phyloP scores from a whole-genome alignment of 371 early-diverging fungal species.

The Mortierella sp. region DNA sequence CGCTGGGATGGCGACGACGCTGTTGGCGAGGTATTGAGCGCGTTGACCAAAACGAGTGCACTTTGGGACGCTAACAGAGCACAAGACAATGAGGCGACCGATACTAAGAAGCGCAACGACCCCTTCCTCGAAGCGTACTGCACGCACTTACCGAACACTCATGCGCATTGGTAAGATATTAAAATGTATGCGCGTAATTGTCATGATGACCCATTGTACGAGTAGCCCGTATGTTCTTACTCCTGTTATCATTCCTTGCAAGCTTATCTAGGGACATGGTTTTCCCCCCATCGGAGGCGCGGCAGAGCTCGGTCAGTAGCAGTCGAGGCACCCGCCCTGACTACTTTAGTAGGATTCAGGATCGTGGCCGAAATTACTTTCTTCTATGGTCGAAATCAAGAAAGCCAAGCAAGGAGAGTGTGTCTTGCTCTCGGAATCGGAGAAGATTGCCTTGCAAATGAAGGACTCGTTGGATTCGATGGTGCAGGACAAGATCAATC shows the following conservation, averaged over 20 bases:
- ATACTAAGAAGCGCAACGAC: constrained; percentile 14
- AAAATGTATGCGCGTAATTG: background rate
- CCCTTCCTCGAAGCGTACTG: constrained; percentile 20
- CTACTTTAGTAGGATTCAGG: constrained; percentile 4
- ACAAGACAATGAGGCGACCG: constrained; percentile 10
- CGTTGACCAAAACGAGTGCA: constrained; percentile 13
- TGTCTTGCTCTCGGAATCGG: background rate
- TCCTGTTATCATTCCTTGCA: background rate
- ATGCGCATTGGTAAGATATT: constrained; percentile 14
- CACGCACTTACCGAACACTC: constrained; percentile 9
- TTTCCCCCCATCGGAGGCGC: constrained; percentile 19
- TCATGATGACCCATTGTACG: background rate
- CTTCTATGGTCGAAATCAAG: constrained; percentile 22
- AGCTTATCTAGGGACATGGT: background rate
- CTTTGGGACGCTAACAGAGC: constrained; percentile 18
- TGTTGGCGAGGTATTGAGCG: constrained; percentile 19
- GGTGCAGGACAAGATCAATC: background rate
- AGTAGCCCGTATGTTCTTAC: background rate
- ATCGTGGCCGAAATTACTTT: constrained; percentile 7
- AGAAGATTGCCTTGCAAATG: constrained; percentile 13
- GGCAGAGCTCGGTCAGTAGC: background rate
- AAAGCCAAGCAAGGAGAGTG: constrained; percentile 1
- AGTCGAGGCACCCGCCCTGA: constrained; percentile 16
- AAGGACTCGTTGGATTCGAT: constrained; percentile 14
- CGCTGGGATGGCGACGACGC: constrained; percentile 17